Percentiles rank a stretch among this genome's conserved stretches.
Conservation (phyloP, 164 flowering plant genomes). For the Sedum album region DNA sequence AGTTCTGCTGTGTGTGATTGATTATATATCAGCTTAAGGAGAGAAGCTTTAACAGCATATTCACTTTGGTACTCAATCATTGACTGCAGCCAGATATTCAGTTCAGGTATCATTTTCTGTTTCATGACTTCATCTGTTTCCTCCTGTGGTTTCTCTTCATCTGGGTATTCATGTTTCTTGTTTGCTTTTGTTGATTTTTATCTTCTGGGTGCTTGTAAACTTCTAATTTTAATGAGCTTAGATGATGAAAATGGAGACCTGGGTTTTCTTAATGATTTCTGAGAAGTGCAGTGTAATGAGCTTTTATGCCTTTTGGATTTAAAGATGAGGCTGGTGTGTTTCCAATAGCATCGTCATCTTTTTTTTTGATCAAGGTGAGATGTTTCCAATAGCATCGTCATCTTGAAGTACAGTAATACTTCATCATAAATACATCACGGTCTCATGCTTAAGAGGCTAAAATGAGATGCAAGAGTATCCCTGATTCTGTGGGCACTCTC, state of each 20-base stretch:
- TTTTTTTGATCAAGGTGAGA: too few relatives aligned
- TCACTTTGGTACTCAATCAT: neutral
- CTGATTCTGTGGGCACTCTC: slow-evolving; percentile 44
- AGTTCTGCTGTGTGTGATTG: neutral
- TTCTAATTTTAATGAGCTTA: neutral
- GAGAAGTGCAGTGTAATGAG: neutral
- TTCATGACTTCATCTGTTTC: neutral
- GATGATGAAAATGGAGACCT: neutral
- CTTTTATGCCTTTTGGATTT: too few relatives aligned
- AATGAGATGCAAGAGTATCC: slow-evolving; percentile 51
- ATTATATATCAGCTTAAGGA: neutral
- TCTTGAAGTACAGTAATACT: too few relatives aligned
- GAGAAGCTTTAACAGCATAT: neutral
- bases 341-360: neutral
- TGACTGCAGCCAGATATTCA: neutral
- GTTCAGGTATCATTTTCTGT: slow-evolving; percentile 1
- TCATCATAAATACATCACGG: neutral
- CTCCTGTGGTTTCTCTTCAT: neutral
- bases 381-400: too few relatives aligned
- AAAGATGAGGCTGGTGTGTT: too few relatives aligned
- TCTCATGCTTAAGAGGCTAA: slow-evolving; percentile 32
- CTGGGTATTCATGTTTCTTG: neutral
- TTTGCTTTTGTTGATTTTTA: neutral
- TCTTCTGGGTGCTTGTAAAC: neutral
- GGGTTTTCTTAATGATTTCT: neutral